These are phyloP conservation scores for Artemisia tridentata DNA, from an alignment of 129 eudicot species.

Conservation along the genomic window DNA sequence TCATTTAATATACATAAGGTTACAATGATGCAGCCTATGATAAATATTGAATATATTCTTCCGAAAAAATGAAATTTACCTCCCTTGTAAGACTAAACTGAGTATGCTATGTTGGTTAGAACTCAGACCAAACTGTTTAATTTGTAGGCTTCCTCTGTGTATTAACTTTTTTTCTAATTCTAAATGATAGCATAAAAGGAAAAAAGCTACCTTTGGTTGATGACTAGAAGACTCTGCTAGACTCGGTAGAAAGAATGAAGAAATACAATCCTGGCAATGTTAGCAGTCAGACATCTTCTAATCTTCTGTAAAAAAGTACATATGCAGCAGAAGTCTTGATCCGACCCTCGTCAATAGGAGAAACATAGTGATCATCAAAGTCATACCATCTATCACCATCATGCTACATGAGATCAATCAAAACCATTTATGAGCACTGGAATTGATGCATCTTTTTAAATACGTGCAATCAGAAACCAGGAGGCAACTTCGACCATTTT, in stretches of 20 bases:
- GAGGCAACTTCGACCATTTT: background rate
- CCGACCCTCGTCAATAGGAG: slow-evolving; percentile 69
- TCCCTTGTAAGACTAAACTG: slow-evolving; percentile 23
- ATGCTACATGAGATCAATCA: slow-evolving; percentile 50
- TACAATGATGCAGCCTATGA: slow-evolving; percentile 33
- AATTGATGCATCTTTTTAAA: background rate
- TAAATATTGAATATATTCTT: slow-evolving; percentile 19
- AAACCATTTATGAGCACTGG: background rate
- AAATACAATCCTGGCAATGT: slow-evolving; percentile 9
- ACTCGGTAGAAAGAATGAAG: slow-evolving; percentile 4
- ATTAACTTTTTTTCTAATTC: slow-evolving; percentile 13
- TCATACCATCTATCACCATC: slow-evolving; percentile 86
- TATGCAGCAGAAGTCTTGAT: slow-evolving; percentile 90
- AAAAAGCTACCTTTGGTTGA: slow-evolving; percentile 15
- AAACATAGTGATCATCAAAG: slow-evolving; percentile 84
- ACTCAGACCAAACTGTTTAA: slow-evolving; percentile 26
- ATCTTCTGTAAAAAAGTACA: slow-evolving; percentile 83
- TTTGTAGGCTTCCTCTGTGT: slow-evolving; percentile 22
- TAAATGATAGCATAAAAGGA: slow-evolving; percentile 8
- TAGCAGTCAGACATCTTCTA: slow-evolving; percentile 41
- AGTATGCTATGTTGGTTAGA: slow-evolving; percentile 25
- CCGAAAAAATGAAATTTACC: slow-evolving; percentile 1
- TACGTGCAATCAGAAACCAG: background rate
- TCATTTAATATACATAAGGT: slow-evolving; percentile 32
- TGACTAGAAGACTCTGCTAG: slow-evolving; percentile 15